These are phyloP conservation scores for Coprinopsis cinerea DNA, from an alignment of 768 basidiomycete species.

Conservation along the genomic window DNA sequence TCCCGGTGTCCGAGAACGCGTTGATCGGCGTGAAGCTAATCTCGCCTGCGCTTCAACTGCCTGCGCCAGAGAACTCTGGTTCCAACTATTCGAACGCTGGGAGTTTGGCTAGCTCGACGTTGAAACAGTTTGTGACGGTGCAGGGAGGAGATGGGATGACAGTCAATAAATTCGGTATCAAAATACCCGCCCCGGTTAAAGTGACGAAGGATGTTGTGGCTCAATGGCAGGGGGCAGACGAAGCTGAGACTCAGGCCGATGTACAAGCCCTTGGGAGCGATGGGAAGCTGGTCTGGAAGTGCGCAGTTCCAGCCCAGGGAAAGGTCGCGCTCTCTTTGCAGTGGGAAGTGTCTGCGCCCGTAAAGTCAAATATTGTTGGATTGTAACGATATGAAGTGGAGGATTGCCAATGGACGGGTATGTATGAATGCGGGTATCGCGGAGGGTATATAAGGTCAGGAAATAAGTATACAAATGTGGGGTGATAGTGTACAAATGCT, in stretches of 20 bases:
- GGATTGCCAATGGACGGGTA: too few relatives aligned
- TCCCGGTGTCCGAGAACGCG: slow-evolving; percentile 32
- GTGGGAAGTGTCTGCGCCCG: slow-evolving; percentile 30
- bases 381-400: too few relatives aligned
- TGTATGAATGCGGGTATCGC: too few relatives aligned
- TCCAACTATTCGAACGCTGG: neutral
- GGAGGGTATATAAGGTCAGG: too few relatives aligned
- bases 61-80: neutral
- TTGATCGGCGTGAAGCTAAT: slow-evolving; percentile 38
- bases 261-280: slow-evolving; percentile 24
- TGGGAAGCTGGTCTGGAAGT: slow-evolving; percentile 30
- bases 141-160: too few relatives aligned
- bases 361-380: slow-evolving; percentile 18
- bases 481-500: too few relatives aligned
- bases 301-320: slow-evolving; percentile 24
- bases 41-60: slow-evolving; percentile 19
- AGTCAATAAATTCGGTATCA: neutral
- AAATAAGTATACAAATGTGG: too few relatives aligned
- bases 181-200: neutral
- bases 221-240: neutral
- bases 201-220: neutral
- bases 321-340: slow-evolving; percentile 26
- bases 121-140: neutral
- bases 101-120: neutral
- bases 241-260: slow-evolving; percentile 8